A percentile compares a stretch with the other conserved stretches of the same genome.
Conservation (phyloP, 305 asterid species). For the Petunia hybrid region DNA sequence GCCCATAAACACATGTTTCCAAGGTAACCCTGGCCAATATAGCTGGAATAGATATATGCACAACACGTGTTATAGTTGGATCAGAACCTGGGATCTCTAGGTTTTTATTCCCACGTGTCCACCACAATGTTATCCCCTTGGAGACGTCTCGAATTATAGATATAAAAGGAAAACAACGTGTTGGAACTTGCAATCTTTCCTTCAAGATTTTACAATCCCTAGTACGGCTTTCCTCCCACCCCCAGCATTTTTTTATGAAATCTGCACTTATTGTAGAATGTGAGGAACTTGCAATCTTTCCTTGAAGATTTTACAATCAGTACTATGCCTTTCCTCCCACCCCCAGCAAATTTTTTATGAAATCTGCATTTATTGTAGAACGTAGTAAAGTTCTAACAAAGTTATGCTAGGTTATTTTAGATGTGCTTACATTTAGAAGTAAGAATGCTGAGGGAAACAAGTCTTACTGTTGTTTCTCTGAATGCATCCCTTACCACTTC, state of each 20-base stretch:
- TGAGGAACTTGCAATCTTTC: neutral
- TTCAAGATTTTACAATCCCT: neutral
- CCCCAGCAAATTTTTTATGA: neutral
- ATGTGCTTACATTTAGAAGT: neutral
- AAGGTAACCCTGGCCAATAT: neutral
- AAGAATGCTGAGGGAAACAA: neutral
- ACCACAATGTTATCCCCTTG: conserved; percentile 1
- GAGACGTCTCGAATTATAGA: neutral
- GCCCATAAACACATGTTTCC: neutral
- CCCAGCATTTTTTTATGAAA: conserved; percentile 9
- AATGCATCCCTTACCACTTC: conserved; percentile 17
- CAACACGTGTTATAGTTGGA: conserved; percentile 10
- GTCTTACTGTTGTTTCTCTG: conserved; percentile 4
- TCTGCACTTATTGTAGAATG: neutral
- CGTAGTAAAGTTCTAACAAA: neutral
- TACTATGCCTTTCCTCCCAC: neutral
- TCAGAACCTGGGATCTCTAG: conserved; percentile 14
- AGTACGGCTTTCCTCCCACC: neutral
- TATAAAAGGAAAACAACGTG: neutral
- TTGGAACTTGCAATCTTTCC: neutral
- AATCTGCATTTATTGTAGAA: neutral
- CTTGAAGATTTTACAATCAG: neutral
- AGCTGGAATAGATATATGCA: neutral
- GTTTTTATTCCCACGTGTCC: neutral
- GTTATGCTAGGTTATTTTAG: neutral